Evolutionary conservation across 768 basidiomycete species (phyloP), one percentile per base, ranked within the genome.

Genomic region (Harrya chromipes): DNA sequence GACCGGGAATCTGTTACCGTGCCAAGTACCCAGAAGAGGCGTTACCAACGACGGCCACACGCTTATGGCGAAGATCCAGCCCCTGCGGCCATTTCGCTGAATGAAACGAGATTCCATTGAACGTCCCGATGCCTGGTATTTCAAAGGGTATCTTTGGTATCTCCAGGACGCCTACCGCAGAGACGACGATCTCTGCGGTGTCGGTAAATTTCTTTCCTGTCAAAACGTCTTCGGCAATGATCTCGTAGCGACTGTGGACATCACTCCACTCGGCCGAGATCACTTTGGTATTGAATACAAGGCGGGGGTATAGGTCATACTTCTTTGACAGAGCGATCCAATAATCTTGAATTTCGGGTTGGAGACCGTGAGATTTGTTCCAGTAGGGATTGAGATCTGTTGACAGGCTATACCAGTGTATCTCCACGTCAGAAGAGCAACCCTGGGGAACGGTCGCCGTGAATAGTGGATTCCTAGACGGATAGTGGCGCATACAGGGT

Each of bases 1-100:
- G 47, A 27, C 23, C 33, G 37, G 17, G 37, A 49, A 27, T 16
- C n/a, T 20, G 37, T 9, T 34, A 8, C 17, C 33, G n/a, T 37
- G 44, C 23, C 4, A 24, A 74, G 53, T 59, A 83, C 75, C 77
- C 85, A 29, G 81, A 82, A 48, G 81, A 83, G 1, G 82, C 85
- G 61, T 83, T 85, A 37, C 84, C 84, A 55, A 86, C 76, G 13
- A 67, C 53, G 16, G 51, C 73, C 19, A 75, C 61, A 20, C 58
- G 55, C 59, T 81, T 81, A 7, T 70, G 70, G 8, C 58, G 58
- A 20, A 83, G 63, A 11, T 73, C 65, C 5, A 73, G 65, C 8
- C 65, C 64, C 1, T 62, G 46, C 24, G 73, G 58, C 80, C 82
- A 85, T 14, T 67, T 54, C 8, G 78, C 76, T 6, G 80, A 78